Evolutionary conservation across 371 early-diverging fungal species (phyloP).

Genomic region (Syncephalastrum racemosum): DNA sequence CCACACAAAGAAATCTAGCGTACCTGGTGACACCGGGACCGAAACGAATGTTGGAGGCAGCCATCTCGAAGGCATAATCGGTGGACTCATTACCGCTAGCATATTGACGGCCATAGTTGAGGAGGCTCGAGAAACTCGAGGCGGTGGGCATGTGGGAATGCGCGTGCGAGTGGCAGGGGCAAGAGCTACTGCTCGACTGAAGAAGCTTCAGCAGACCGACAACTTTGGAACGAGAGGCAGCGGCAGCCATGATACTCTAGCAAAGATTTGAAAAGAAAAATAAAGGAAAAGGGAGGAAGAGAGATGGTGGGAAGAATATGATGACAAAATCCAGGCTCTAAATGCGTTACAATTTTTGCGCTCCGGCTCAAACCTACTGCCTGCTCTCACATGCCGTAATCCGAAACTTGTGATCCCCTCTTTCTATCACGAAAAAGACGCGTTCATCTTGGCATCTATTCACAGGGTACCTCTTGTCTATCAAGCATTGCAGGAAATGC

Average conservation of each 20-base stretch:
- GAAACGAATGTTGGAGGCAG: slow-evolving; percentile 86
- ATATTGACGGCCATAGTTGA: slow-evolving; percentile 48
- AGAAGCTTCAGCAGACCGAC: slow-evolving; percentile 45
- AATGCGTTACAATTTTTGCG: too few species aligned
- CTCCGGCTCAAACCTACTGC: too few species aligned
- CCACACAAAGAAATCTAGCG: neutral
- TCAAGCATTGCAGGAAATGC: too few species aligned
- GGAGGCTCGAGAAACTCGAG: slow-evolving; percentile 35
- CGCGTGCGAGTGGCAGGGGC: slow-evolving; percentile 53
- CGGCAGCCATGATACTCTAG: slow-evolving; percentile 39
- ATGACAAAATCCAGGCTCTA: too few species aligned
- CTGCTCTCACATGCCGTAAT: too few species aligned
- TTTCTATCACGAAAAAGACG: too few species aligned
- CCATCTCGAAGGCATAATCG: slow-evolving; percentile 90
- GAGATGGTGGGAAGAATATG: too few species aligned
- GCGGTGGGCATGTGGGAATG: slow-evolving; percentile 24
- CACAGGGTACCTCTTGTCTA: too few species aligned
- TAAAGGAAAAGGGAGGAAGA: too few species aligned
- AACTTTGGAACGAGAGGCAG: slow-evolving; percentile 51
- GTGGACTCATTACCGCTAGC: slow-evolving; percentile 47
- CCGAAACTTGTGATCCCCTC: too few species aligned
- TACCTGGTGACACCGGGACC: slow-evolving; percentile 82
- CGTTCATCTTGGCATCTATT: too few species aligned
- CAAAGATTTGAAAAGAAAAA: too few species aligned
- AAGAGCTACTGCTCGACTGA: slow-evolving; percentile 51